Evolutionary conservation across 1,139 yeast genomes (phyloP).

Genomic region (Protomyces inundatus): DNA sequence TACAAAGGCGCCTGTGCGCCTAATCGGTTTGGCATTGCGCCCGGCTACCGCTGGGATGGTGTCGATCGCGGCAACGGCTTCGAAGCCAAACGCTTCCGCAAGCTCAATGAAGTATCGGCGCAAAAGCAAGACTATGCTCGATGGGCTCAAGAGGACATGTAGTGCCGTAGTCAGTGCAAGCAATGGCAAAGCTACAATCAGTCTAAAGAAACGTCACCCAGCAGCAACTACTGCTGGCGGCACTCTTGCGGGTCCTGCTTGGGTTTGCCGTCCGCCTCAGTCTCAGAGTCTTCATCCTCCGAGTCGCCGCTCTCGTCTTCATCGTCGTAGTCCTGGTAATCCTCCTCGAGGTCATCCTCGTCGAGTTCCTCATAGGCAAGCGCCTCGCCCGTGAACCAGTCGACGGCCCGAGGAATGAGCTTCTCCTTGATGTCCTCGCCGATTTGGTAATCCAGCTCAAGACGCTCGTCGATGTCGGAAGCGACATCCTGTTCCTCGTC

Average conservation of each 20-base stretch:
- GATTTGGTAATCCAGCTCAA: conserved; percentile 87
- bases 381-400: conserved; percentile 99
- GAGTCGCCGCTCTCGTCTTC: conserved; percentile 36
- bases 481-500: conserved; percentile 46
- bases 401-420: conserved; percentile 90
- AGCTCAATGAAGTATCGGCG: conserved; percentile 44
- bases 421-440: conserved; percentile 97
- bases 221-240: conserved; percentile 51
- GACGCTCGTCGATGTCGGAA: conserved; percentile 64
- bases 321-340: conserved; percentile 54
- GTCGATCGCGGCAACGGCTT: conserved; percentile 88
- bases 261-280: conserved; percentile 40
- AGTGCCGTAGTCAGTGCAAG: not conserved
- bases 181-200: not conserved
- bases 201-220: not conserved
- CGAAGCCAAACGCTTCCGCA: conserved; percentile 59
- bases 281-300: conserved; percentile 40
- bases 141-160: conserved; percentile 27
- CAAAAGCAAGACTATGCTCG: conserved; percentile 8
- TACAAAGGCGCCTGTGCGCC: conserved; percentile 54
- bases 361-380: conserved; percentile 49
- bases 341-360: conserved; percentile 49
- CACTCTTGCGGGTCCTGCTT: conserved; percentile 80
- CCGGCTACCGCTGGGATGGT: conserved; percentile 92
- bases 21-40: conserved; percentile 69